Percentiles rank a stretch among this genome's conserved stretches.
These are phyloP conservation scores for Claviceps cyperi DNA, from an alignment of 2,329 filamentous ascomycete species.

Conservation along the genomic window DNA sequence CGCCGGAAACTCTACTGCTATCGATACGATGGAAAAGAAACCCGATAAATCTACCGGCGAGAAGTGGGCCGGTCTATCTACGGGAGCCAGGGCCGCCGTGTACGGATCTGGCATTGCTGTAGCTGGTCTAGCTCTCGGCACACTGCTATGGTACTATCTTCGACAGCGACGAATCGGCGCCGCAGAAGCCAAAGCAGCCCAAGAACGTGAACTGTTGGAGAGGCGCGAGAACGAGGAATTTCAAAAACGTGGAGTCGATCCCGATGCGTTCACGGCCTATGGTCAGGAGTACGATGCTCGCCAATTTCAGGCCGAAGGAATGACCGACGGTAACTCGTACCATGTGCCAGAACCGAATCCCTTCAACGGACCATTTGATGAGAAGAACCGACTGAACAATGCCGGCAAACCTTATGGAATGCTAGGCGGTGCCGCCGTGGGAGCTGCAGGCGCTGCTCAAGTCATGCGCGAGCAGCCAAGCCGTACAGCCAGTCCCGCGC, in stretches of 20 bases:
- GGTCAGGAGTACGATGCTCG: conserved; percentile 11
- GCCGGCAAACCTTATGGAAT: conserved; percentile 8
- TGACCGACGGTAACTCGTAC: conserved; percentile 8
- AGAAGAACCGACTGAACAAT: conserved; percentile 4
- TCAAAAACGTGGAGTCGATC: conserved; percentile 31
- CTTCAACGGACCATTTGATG: conserved; percentile 5
- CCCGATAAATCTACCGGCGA: conserved; percentile 31
- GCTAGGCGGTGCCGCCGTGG: background rate
- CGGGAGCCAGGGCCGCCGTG: conserved; percentile 35
- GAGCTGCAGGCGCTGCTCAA: conserved; percentile 1
- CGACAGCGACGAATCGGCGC: conserved; percentile 38
- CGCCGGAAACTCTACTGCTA: conserved; percentile 41
- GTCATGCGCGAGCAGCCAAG: conserved; percentile 1
- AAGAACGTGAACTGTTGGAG: conserved; percentile 30
- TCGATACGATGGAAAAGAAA: conserved; percentile 25
- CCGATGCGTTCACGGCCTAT: conserved; percentile 26
- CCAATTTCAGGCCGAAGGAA: conserved; percentile 6
- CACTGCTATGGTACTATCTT: conserved; percentile 37
- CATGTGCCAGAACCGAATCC: conserved; percentile 8
- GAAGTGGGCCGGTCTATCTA: conserved; percentile 39
- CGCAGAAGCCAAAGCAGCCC: conserved; percentile 33
- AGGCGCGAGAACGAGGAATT: conserved; percentile 36
- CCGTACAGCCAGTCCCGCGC: conserved; percentile 6
- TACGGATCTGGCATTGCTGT: conserved; percentile 32
- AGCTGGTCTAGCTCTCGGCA: conserved; percentile 26